These are phyloP conservation scores for Fallopia convolvulus DNA, from an alignment of 148 eudicot genomes.

Conservation along the genomic window DNA sequence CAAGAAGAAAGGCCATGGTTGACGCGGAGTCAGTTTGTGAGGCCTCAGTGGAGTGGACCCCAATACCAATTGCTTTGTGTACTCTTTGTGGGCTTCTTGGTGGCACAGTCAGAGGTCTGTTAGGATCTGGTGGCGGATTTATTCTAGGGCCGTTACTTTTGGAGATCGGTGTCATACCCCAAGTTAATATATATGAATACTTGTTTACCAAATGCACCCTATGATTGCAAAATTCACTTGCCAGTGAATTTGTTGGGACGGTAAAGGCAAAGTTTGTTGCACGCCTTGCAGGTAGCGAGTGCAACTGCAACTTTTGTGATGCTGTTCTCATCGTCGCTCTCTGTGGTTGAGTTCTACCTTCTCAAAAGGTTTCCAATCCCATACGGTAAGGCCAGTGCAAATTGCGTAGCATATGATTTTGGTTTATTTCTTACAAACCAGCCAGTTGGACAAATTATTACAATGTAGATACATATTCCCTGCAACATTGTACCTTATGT, in stretches of 20 bases:
- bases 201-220: no score
- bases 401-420: no score
- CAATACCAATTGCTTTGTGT: conserved; percentile 22
- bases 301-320: conserved; percentile 8
- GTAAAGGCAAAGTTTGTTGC: neutral
- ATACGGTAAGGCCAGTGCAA: neutral
- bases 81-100: conserved; percentile 77
- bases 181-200: conserved; percentile 31
- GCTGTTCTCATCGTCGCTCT: neutral
- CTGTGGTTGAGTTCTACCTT: neutral
- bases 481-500: conserved; percentile 82
- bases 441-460: neutral
- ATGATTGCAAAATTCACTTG: no score
- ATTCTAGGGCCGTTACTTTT: conserved; percentile 86
- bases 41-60: conserved; percentile 75
- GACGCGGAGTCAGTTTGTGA: conserved; percentile 58
- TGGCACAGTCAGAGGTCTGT: conserved; percentile 90
- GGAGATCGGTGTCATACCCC: conserved; percentile 95
- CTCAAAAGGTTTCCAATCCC: conserved; percentile 11
- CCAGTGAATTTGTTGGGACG: no score
- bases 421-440: neutral
- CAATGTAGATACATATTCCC: neutral
- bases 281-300: neutral
- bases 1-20: conserved; percentile 45
- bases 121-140: conserved; percentile 97